Conservation (phyloP, 306 rosid species). For the Prunus kanzakura region DNA sequence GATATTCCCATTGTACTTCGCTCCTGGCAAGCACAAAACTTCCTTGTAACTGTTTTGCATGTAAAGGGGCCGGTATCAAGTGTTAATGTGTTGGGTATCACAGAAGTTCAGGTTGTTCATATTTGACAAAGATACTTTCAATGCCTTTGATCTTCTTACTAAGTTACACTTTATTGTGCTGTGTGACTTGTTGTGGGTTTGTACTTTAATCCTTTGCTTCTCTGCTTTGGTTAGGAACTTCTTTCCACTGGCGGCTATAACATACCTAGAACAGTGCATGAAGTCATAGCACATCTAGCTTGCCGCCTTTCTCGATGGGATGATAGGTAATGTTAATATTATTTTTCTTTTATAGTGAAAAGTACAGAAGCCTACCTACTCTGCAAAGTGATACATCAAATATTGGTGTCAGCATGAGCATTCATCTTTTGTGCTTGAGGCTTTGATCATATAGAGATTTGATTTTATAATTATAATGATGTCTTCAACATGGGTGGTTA, state of each 20-base stretch:
- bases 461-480: no score
- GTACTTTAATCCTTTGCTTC: constrained; percentile 11
- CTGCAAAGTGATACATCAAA: constrained; percentile 9
- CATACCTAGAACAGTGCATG: constrained; percentile 85
- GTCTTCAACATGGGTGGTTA: no score
- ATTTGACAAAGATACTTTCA: constrained; percentile 8
- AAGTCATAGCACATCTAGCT: constrained; percentile 77
- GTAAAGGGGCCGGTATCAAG: constrained; percentile 58
- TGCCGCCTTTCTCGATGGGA: constrained; percentile 94
- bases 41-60: constrained; percentile 80
- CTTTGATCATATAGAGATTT: no score
- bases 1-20: constrained; percentile 90
- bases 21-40: constrained; percentile 94
- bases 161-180: constrained; percentile 7
- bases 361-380: constrained; percentile 2
- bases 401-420: neutral
- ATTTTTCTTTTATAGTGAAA: constrained; percentile 1
- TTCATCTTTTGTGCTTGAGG: no score
- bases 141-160: constrained; percentile 15
- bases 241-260: constrained; percentile 77
- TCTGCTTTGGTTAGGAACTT: constrained; percentile 60
- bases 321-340: constrained; percentile 62
- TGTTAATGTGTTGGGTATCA: constrained; percentile 70
- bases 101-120: constrained; percentile 89
- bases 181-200: neutral